Evolutionary conservation across 169 alveolate genomes (phyloP).

Genomic region (Cryptosporidium parvum): DNA sequence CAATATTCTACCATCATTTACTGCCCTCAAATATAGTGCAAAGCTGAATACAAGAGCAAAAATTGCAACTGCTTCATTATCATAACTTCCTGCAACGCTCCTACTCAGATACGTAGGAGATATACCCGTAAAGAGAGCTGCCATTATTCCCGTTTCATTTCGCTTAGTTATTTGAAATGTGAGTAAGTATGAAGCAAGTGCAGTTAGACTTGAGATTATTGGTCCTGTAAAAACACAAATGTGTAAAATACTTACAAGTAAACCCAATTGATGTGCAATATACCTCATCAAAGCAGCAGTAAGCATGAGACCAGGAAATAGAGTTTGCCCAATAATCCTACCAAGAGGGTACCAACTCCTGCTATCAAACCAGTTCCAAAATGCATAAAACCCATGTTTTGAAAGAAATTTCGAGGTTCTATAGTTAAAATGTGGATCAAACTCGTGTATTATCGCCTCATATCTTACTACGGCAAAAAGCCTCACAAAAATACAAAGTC

Average conservation of each 20-base stretch:
- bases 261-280: slow-evolving; percentile 79
- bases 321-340: slow-evolving; percentile 97
- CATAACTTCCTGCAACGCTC: slow-evolving; percentile 97
- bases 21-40: slow-evolving; percentile 93
- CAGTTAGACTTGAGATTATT: slow-evolving; percentile 93
- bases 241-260: slow-evolving; percentile 92
- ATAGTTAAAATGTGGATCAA: slow-evolving; percentile 98
- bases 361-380: slow-evolving; percentile 98
- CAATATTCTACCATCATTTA: slow-evolving; percentile 91
- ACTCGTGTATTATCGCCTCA: slow-evolving; percentile 97
- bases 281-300: slow-evolving; percentile 89
- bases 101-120: slow-evolving; percentile 97
- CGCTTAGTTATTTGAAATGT: slow-evolving; percentile 88
- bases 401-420: slow-evolving; percentile 94
- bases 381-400: slow-evolving; percentile 93
- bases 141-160: slow-evolving; percentile 93
- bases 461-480: slow-evolving; percentile 95
- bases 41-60: slow-evolving; percentile 94
- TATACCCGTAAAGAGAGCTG: slow-evolving; percentile 95
- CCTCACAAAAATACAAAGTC: slow-evolving; percentile 89
- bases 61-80: slow-evolving; percentile 98
- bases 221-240: slow-evolving; percentile 98
- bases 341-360: slow-evolving; percentile 98
- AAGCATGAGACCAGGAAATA: slow-evolving; percentile 98
- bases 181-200: slow-evolving; percentile 92